phyloP scores from a whole-genome alignment of 106 monocot species.

The Narthecium ossifragum region DNA sequence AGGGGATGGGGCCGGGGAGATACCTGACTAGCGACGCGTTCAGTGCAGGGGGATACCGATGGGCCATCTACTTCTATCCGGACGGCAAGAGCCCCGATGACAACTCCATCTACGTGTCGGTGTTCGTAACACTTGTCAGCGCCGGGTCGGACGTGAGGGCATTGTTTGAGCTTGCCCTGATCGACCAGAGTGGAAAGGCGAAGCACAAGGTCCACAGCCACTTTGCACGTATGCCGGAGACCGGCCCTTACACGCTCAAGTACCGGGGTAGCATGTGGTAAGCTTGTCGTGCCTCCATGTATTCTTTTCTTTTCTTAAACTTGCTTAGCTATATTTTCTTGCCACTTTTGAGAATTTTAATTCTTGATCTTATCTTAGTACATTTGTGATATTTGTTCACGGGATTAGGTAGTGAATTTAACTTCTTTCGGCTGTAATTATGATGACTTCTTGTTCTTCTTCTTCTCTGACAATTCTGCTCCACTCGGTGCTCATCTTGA shows the following conservation, averaged over 20 bases:
- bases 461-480: too few relatives aligned
- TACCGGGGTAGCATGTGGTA: constrained; percentile 72
- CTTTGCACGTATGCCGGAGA: constrained; percentile 49
- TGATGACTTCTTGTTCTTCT: too few relatives aligned
- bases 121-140: constrained; percentile 57
- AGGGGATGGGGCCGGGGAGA: constrained; percentile 69
- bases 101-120: constrained; percentile 54
- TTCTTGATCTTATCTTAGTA: too few relatives aligned
- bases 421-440: too few relatives aligned
- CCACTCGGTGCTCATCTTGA: too few relatives aligned
- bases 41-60: constrained; percentile 59
- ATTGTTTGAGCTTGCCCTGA: constrained; percentile 56
- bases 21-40: constrained; percentile 64
- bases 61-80: constrained; percentile 77
- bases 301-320: neutral
- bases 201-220: constrained; percentile 72
- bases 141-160: constrained; percentile 70
- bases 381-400: too few relatives aligned
- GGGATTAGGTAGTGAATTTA: too few relatives aligned
- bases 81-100: constrained; percentile 82
- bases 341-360: too few relatives aligned
- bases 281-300: neutral
- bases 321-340: too few relatives aligned
- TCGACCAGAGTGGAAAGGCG: constrained; percentile 63
- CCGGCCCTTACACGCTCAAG: constrained; percentile 57